These are phyloP conservation scores for Erodium moschatum DNA, from an alignment of 441 rosid genomes.

Conservation along the genomic window DNA sequence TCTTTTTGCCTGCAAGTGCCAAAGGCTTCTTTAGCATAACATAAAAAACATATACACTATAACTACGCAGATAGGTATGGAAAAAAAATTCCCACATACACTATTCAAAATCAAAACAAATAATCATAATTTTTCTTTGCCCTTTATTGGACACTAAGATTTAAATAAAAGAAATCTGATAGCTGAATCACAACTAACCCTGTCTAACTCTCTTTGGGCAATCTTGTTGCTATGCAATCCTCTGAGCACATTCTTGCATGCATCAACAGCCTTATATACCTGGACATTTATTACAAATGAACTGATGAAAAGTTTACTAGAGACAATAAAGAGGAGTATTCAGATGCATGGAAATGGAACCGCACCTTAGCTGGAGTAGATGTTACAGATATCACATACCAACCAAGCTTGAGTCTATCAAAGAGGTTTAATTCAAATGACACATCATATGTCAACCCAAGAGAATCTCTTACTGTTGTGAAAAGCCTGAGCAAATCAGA, in stretches of 20 bases:
- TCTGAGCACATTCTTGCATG: slow-evolving; percentile 94
- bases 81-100: neutral
- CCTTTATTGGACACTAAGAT: neutral
- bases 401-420: slow-evolving; percentile 92
- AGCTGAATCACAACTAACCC: slow-evolving; percentile 51
- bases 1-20: slow-evolving; percentile 67
- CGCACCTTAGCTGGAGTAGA: slow-evolving; percentile 91
- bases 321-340: slow-evolving; percentile 8
- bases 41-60: neutral
- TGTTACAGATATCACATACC: slow-evolving; percentile 98
- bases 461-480: slow-evolving; percentile 94
- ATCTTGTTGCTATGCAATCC: slow-evolving; percentile 82
- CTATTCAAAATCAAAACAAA: neutral
- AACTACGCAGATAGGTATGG: neutral
- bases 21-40: neutral
- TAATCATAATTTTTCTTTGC: neutral
- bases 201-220: slow-evolving; percentile 79
- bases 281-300: slow-evolving; percentile 27
- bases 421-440: slow-evolving; percentile 94
- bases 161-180: slow-evolving; percentile 7
- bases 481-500: slow-evolving; percentile 59
- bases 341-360: slow-evolving; percentile 19
- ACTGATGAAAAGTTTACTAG: slow-evolving; percentile 18
- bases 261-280: slow-evolving; percentile 95
- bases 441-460: slow-evolving; percentile 96